These are phyloP conservation scores for Flaveria floridana DNA, from an alignment of 140 eudicot genomes.

Conservation along the genomic window DNA sequence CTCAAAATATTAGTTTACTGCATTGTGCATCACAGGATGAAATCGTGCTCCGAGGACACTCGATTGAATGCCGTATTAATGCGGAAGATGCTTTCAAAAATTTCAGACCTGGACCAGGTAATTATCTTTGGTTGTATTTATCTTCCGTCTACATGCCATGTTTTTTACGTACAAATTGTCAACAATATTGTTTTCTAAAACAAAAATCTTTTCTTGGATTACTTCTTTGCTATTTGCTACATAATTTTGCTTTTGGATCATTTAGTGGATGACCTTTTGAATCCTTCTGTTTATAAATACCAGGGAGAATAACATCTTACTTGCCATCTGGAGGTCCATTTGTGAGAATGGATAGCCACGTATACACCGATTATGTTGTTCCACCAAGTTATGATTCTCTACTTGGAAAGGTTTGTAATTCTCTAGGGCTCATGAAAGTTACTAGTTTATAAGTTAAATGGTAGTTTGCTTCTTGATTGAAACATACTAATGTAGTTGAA, in stretches of 20 bases:
- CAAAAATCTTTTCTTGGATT: not conserved
- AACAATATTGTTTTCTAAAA: not conserved
- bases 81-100: constrained; percentile 99
- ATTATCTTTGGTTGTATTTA: constrained; percentile 19
- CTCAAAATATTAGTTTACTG: constrained; percentile 11
- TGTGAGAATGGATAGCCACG: constrained; percentile 98
- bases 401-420: constrained; percentile 80
- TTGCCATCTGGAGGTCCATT: constrained; percentile 98
- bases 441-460: not conserved
- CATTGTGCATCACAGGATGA: constrained; percentile 62
- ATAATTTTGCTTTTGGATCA: constrained; percentile 9
- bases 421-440: constrained; percentile 1
- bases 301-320: constrained; percentile 89
- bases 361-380: constrained; percentile 91
- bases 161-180: not conserved
- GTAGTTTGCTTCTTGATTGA: not conserved
- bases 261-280: constrained; percentile 17
- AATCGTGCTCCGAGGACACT: constrained; percentile 89
- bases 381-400: constrained; percentile 99
- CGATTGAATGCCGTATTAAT: constrained; percentile 97
- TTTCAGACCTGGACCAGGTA: constrained; percentile 99
- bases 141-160: not conserved
- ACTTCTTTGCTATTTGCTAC: constrained; percentile 1
- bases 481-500: not conserved
- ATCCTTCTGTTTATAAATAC: constrained; percentile 13